Evolutionary conservation across 2,329 filamentous ascomycete genomes (phyloP).

Genomic region (Trichoderma guizhouense): DNA sequence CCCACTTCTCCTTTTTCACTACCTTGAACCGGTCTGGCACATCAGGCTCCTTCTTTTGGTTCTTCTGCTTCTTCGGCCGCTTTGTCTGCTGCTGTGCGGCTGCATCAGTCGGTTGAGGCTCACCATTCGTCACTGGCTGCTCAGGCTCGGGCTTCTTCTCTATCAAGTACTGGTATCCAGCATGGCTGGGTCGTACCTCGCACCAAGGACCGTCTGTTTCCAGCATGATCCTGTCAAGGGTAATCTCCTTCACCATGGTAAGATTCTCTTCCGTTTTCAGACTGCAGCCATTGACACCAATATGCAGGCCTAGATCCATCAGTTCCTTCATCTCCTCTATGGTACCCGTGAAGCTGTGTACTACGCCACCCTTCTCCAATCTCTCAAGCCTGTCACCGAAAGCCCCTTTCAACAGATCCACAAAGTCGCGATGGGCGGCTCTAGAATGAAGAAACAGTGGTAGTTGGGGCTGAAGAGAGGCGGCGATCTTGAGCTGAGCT

Average conservation of each 20-base stretch:
- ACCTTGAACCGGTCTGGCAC: constrained; percentile 71
- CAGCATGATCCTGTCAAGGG: constrained; percentile 78
- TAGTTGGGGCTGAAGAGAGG: constrained; percentile 64
- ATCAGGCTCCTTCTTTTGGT: constrained; percentile 60
- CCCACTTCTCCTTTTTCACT: constrained; percentile 96
- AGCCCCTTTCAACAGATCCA: constrained; percentile 60
- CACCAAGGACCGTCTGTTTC: constrained; percentile 99
- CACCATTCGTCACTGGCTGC: constrained; percentile 27
- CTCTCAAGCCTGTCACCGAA: constrained; percentile 58
- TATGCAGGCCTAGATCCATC: constrained; percentile 75
- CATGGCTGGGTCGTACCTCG: constrained; percentile 86
- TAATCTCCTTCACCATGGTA: constrained; percentile 74
- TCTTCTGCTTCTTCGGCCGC: constrained; percentile 43
- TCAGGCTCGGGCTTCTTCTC: constrained; percentile 35
- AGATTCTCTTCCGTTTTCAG: constrained; percentile 93
- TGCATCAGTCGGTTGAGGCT: constrained; percentile 12
- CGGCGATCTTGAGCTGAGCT: constrained; percentile 74
- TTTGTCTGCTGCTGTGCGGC: constrained; percentile 26
- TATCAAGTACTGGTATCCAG: constrained; percentile 68
- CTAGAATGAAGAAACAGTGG: constrained; percentile 91
- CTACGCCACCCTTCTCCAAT: constrained; percentile 73
- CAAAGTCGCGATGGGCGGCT: constrained; percentile 82
- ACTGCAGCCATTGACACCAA: constrained; percentile 95
- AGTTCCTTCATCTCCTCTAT: constrained; percentile 78
- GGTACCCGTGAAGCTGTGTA: constrained; percentile 93